These are phyloP conservation scores for Crithidia mellificae DNA, from an alignment of 208 protist species.

Conservation along the genomic window DNA sequence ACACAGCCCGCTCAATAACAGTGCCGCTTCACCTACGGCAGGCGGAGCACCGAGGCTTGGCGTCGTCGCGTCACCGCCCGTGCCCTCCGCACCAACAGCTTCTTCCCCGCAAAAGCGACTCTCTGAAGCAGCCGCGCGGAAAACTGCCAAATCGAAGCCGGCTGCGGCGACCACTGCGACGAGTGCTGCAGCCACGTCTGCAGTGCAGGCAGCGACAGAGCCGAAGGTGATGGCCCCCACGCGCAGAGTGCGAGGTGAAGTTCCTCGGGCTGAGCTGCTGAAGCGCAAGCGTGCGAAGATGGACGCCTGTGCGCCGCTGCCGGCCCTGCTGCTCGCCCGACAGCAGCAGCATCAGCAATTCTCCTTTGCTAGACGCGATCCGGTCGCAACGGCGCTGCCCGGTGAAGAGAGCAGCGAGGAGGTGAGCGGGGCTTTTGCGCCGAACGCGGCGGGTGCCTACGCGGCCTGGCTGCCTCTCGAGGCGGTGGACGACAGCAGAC, in stretches of 20 bases:
- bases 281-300: slow-evolving; percentile 74
- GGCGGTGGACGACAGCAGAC: slow-evolving; percentile 87
- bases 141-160: neutral
- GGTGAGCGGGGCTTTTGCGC: neutral
- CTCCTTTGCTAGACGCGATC: too few relatives aligned
- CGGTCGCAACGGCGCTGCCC: neutral
- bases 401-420: slow-evolving; percentile 15
- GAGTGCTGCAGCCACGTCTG: neutral
- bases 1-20: neutral
- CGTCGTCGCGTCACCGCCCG: neutral
- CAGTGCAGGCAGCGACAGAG: slow-evolving; percentile 28
- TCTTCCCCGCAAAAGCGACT: too few relatives aligned
- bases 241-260: slow-evolving; percentile 67
- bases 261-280: slow-evolving; percentile 83
- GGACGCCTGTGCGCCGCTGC: slow-evolving; percentile 52
- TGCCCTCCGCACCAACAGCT: neutral
- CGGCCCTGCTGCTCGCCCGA: slow-evolving; percentile 64
- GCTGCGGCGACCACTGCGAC: too few relatives aligned
- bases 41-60: neutral
- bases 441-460: slow-evolving; percentile 34
- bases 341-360: too few relatives aligned
- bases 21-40: neutral
- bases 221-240: slow-evolving; percentile 93
- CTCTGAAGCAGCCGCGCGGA: neutral
- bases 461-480: slow-evolving; percentile 88